Conservation (phyloP, 2,329 filamentous ascomycete genomes). For the Aspergillus clavatus region DNA sequence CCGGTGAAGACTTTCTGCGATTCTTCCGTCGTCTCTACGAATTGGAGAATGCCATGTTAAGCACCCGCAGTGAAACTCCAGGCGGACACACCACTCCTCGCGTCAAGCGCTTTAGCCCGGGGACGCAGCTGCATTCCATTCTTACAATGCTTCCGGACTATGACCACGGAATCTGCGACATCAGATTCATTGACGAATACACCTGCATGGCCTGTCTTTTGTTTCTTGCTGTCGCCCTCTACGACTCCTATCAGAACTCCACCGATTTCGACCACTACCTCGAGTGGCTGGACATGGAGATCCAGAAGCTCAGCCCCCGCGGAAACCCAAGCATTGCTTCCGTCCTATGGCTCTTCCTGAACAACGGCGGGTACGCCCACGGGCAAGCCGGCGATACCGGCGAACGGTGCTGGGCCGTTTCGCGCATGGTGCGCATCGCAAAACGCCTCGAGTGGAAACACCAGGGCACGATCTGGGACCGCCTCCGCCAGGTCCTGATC, state of each 20-base stretch:
- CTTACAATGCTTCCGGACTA: slow-evolving; percentile 29
- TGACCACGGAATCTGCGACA: slow-evolving; percentile 29
- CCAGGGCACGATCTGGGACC: slow-evolving; percentile 25
- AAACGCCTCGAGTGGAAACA: slow-evolving; percentile 30
- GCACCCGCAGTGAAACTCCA: slow-evolving; percentile 9
- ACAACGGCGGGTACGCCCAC: slow-evolving; percentile 24
- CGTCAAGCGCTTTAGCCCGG: slow-evolving; percentile 17
- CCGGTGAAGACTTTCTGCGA: slow-evolving; percentile 29
- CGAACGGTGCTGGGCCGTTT: slow-evolving; percentile 30
- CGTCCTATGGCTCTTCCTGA: slow-evolving; percentile 28
- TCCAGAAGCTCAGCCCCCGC: slow-evolving; percentile 20
- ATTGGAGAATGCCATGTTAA: slow-evolving; percentile 19
- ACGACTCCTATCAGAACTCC: slow-evolving; percentile 24
- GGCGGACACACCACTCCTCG: slow-evolving; percentile 4
- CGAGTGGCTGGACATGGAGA: slow-evolving; percentile 24
- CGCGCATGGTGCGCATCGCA: slow-evolving; percentile 28
- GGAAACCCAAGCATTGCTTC: slow-evolving; percentile 27
- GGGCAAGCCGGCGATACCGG: slow-evolving; percentile 19
- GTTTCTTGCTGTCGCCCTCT: slow-evolving; percentile 26
- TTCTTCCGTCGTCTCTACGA: slow-evolving; percentile 27
- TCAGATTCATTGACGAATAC: slow-evolving; percentile 32
- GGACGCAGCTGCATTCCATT: slow-evolving; percentile 23
- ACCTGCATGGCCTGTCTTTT: slow-evolving; percentile 29
- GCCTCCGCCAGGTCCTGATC: slow-evolving; percentile 22
- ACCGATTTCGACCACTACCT: slow-evolving; percentile 25